A percentile compares a stretch with the other conserved stretches of the same genome.
These are phyloP conservation scores for Colletotrichum sp. DNA, from an alignment of 2,329 filamentous ascomycete genomes.

Conservation along the genomic window DNA sequence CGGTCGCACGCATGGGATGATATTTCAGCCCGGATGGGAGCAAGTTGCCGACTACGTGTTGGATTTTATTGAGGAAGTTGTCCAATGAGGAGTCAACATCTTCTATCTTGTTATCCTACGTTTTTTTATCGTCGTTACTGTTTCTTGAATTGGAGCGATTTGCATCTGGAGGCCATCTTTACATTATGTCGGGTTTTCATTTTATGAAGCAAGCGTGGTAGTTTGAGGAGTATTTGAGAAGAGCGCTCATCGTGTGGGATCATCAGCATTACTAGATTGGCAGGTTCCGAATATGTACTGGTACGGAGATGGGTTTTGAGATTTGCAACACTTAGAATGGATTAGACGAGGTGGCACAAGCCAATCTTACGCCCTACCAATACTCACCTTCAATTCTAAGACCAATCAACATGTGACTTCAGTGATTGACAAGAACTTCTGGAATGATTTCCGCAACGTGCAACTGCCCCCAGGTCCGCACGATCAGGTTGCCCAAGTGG, in stretches of 20 bases:
- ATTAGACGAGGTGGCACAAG: not conserved
- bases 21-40: constrained; percentile 25
- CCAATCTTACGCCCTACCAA: not conserved
- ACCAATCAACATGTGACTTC: not conserved
- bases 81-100: not conserved
- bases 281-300: not conserved
- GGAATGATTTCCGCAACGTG: not conserved
- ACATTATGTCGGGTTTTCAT: rapidly evolving
- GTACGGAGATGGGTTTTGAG: rapidly evolving
- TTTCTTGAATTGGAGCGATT: rapidly evolving
- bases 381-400: rapidly evolving
- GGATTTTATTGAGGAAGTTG: not conserved
- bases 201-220: not conserved
- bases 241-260: not conserved
- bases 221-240: not conserved
- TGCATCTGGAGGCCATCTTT: rapidly evolving
- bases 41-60: constrained; percentile 12
- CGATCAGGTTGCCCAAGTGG: not conserved
- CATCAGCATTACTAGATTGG: not conserved
- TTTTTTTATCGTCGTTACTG: not conserved
- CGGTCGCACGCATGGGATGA: constrained; percentile 23
- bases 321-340: not conserved
- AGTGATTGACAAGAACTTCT: not conserved
- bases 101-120: not conserved
- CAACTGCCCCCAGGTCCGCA: not conserved